Percentiles rank a stretch among this genome's conserved stretches.
Conservation (phyloP, 306 rosid species). For the Cucumis hystrix region DNA sequence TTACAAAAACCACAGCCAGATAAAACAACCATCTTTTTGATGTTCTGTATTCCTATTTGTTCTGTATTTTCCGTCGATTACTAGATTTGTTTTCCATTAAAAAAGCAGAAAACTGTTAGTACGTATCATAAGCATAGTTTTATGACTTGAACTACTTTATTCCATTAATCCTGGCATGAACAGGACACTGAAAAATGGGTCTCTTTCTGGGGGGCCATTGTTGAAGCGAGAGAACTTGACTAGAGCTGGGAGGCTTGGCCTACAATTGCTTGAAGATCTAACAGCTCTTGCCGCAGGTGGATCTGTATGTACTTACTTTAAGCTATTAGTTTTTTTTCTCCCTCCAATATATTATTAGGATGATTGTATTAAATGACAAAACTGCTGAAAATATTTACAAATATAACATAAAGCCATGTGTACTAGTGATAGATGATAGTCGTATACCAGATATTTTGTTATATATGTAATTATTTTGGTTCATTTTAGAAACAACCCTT, state of each 20-base stretch:
- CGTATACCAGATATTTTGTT: no score
- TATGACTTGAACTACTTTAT: constrained; percentile 3
- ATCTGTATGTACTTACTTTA: constrained; percentile 81
- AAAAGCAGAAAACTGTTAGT: background rate
- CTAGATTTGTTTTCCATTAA: background rate
- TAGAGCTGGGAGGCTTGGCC: constrained; percentile 80
- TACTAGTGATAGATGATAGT: no score
- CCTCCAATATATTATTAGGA: no score
- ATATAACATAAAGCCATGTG: no score
- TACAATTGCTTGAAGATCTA: constrained; percentile 89
- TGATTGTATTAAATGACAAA: no score
- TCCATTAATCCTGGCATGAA: constrained; percentile 1
- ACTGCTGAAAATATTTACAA: no score
- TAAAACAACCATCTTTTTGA: background rate
- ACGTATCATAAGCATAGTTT: background rate
- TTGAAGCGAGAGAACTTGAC: constrained; percentile 60
- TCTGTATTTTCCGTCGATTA: background rate
- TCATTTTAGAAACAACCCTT: no score
- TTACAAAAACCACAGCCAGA: background rate
- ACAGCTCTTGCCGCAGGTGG: constrained; percentile 99
- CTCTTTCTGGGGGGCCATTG: constrained; percentile 39
- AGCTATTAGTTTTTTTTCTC: constrained; percentile 10
- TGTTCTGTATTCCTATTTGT: background rate
- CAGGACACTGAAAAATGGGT: constrained; percentile 61
- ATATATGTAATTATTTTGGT: no score